Conservation (phyloP, 495 filamentous ascomycete genomes). For the Penicilliopsis zonata region DNA sequence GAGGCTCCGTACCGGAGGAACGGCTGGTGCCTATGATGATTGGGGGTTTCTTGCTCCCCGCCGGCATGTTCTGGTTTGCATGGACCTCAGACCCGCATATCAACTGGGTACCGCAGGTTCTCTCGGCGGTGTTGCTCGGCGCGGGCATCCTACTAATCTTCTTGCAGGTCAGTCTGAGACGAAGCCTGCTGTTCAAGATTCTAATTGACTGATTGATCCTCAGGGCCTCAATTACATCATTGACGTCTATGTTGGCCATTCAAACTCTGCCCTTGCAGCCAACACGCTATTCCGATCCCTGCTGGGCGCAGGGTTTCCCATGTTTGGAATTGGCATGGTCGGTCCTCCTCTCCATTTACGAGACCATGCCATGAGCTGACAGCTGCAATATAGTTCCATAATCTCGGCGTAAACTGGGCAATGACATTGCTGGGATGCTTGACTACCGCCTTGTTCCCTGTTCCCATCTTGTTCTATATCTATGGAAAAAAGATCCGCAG, state of each 20-base stretch:
- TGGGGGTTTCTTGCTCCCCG: conserved; percentile 35
- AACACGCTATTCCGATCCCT: conserved; percentile 32
- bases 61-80: conserved; percentile 44
- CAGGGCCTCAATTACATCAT: conserved; percentile 38
- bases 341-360: conserved; percentile 1
- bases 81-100: conserved; percentile 33
- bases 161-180: conserved; percentile 19
- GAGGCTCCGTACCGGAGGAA: conserved; percentile 30
- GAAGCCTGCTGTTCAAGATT: background rate
- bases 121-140: conserved; percentile 26
- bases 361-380: background rate
- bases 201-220: conserved; percentile 11
- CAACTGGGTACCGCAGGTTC: conserved; percentile 22
- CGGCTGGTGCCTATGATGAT: conserved; percentile 39
- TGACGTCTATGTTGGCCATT: conserved; percentile 38
- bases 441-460: conserved; percentile 41
- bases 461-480: conserved; percentile 51
- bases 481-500: conserved; percentile 45
- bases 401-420: conserved; percentile 44
- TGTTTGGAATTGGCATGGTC: conserved; percentile 46
- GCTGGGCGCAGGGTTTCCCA: conserved; percentile 40
- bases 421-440: conserved; percentile 49
- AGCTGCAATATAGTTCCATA: conserved; percentile 37
- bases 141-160: conserved; percentile 33
- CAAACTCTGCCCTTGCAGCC: conserved; percentile 35